Percentiles rank a stretch among this genome's conserved stretches.
phyloP scores from a whole-genome alignment of 305 asterid genomes.

The Coffea humblotiana region DNA sequence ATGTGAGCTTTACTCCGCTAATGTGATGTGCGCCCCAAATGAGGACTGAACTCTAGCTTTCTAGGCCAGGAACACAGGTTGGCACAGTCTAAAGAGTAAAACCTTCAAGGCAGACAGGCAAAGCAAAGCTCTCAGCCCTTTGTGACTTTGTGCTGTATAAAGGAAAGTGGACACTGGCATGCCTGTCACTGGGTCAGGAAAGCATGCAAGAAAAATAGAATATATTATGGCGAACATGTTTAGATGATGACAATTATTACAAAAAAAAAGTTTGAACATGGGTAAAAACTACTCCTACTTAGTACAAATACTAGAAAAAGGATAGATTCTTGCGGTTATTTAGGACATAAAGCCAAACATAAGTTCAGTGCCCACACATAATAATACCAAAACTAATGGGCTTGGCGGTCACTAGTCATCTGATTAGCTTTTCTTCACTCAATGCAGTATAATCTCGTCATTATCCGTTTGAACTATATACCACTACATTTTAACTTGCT shows the following conservation, averaged over 20 bases:
- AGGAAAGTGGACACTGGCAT: slow-evolving; percentile 61
- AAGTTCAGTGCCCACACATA: slow-evolving; percentile 29
- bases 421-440: slow-evolving; percentile 39
- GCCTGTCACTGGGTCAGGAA: slow-evolving; percentile 80
- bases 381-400: slow-evolving; percentile 41
- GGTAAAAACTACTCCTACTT: not conserved
- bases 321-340: slow-evolving; percentile 4
- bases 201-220: slow-evolving; percentile 50
- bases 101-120: slow-evolving; percentile 34
- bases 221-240: slow-evolving; percentile 17
- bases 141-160: slow-evolving; percentile 32
- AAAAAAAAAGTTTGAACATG: not conserved
- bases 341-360: slow-evolving; percentile 25
- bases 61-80: slow-evolving; percentile 43
- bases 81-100: slow-evolving; percentile 33
- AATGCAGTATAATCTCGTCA: slow-evolving; percentile 50
- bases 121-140: slow-evolving; percentile 20
- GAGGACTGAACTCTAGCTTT: slow-evolving; percentile 34
- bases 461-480: slow-evolving; percentile 40
- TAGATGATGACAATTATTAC: not conserved
- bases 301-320: not conserved
- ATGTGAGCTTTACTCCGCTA: slow-evolving; percentile 19
- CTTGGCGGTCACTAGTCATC: slow-evolving; percentile 34
- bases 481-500: slow-evolving; percentile 18
- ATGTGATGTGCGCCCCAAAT: slow-evolving; percentile 30